phyloP scores from a whole-genome alignment of 768 basidiomycete species.

The Xerocomellus amylosporus region DNA sequence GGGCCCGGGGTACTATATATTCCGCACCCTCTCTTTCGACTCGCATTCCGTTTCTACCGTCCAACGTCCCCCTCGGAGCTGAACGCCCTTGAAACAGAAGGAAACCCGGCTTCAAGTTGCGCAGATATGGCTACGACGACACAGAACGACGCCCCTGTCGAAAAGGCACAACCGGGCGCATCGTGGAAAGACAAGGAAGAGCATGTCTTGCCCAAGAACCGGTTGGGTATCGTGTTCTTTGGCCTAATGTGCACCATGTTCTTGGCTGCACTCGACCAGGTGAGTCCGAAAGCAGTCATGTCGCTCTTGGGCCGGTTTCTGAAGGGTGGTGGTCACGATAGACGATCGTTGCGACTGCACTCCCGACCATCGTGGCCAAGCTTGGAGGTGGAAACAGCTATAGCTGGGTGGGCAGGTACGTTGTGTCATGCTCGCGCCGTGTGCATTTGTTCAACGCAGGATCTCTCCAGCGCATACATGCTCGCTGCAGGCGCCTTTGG shows the following conservation, averaged over 20 bases:
- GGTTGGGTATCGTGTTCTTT: constrained; percentile 24
- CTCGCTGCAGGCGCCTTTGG: constrained; percentile 64
- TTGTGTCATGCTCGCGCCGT: not conserved
- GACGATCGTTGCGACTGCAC: constrained; percentile 72
- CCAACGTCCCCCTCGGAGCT: not conserved
- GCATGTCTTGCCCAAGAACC: constrained; percentile 47
- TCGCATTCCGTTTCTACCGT: not conserved
- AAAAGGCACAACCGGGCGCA: constrained; percentile 41
- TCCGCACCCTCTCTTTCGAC: too few relatives aligned
- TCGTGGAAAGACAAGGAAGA: constrained; percentile 56
- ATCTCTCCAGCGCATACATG: constrained; percentile 60
- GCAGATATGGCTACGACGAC: constrained; percentile 8
- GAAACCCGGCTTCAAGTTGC: not conserved
- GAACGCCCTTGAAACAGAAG: not conserved
- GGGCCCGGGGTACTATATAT: not conserved
- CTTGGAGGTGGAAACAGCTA: constrained; percentile 63
- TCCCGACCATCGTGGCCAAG: constrained; percentile 68
- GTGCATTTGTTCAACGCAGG: not conserved
- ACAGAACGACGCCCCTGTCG: not conserved
- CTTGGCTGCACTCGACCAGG: constrained; percentile 59
- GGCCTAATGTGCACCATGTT: constrained; percentile 32
- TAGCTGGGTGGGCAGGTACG: constrained; percentile 71
- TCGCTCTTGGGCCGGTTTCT: not conserved
- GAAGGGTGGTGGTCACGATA: constrained; percentile 12
- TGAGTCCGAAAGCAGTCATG: constrained; percentile 19